phyloP scores from a whole-genome alignment of 441 rosid species.

The Brassica hybrid region DNA sequence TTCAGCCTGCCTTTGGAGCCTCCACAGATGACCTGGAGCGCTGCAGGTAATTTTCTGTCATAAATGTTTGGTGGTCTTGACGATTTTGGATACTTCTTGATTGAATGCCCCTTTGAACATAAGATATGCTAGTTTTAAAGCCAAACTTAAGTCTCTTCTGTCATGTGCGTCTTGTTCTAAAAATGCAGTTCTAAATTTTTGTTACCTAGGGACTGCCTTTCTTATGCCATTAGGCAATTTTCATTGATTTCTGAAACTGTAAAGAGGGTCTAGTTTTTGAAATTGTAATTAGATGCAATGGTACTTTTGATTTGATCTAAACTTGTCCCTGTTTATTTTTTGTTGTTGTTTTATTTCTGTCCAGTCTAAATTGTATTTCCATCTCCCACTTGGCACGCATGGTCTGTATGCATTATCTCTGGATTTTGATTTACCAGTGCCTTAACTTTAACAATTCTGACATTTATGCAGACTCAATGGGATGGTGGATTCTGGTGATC shows the following conservation, averaged over 20 bases:
- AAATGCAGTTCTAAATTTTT: neutral
- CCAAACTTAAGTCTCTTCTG: neutral
- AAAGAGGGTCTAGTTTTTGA: neutral
- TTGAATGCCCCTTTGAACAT: slow-evolving; percentile 9
- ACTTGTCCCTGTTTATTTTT: neutral
- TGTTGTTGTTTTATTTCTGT: neutral
- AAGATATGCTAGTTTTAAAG: too few relatives aligned
- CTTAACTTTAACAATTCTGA: slow-evolving; percentile 12
- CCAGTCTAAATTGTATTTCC: neutral
- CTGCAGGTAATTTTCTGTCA: slow-evolving; percentile 66
- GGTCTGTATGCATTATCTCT: neutral
- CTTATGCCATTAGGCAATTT: neutral
- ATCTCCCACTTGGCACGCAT: neutral
- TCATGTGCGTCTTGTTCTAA: slow-evolving; percentile 14
- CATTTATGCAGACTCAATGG: slow-evolving; percentile 72
- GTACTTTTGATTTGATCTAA: neutral
- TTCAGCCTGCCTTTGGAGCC: slow-evolving; percentile 96
- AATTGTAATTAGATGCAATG: neutral
- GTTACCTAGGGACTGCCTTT: neutral
- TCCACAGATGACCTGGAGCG: slow-evolving; percentile 96
- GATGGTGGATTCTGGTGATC: slow-evolving; percentile 86
- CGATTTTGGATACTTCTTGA: slow-evolving; percentile 5
- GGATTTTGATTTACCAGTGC: slow-evolving; percentile 10
- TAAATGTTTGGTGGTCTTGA: too few relatives aligned
- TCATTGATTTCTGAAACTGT: neutral